Base-by-base conservation (phyloP, 2,329 filamentous ascomycete genomes). In the Trematosphaeria pertusa region DNA sequence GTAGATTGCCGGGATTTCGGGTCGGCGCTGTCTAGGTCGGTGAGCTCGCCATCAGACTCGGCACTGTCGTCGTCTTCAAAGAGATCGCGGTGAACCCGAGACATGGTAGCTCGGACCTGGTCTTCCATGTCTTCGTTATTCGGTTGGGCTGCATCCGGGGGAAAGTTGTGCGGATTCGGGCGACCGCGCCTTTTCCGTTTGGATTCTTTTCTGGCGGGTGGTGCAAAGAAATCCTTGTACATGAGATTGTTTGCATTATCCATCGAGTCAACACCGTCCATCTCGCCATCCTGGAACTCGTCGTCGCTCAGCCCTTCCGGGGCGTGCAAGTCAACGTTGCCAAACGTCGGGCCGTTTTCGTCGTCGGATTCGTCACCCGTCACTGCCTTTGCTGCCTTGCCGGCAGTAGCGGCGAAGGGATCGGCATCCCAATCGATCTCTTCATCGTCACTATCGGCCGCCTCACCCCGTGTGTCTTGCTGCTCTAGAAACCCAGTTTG, bases 191-290 rank as follows among this genome's bases (percentile, higher is more conserved):
- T 74, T 49, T 81, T 83, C 64, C 79, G 83, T 63, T 81, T 85
- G 46, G 79, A 80, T 52, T 76, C 78, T 72, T 94, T 95, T 59
- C 83, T 85, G 15, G 87, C 81, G 9, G 92, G 93, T 8, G 90
- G 89, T 2, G 88, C 91, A 64, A 97, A 97, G 75, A 97, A 97
- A 70, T 97, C 91, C 51, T 87, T 86, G 73, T 96, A 97, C 74
- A 87, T 91, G 62, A 97, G 80, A 52, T 92, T 87, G 67, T 96
- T 96, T 38, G 92, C 91, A 62, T 96, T 95, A n/a, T n/a, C n/a
- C 53, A 80, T 78, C 54, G 80, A 76, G 39, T 81, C 81, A 30
- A 80, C 59, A 24, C 62, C 74, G 40, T 76, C 75, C 53, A 79
- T 67, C 11, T 78, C 83, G 34, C 83, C 82, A 11, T 81, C 80